Conservation (phyloP, 257 asterid genomes). For the Perilla frutescens region DNA sequence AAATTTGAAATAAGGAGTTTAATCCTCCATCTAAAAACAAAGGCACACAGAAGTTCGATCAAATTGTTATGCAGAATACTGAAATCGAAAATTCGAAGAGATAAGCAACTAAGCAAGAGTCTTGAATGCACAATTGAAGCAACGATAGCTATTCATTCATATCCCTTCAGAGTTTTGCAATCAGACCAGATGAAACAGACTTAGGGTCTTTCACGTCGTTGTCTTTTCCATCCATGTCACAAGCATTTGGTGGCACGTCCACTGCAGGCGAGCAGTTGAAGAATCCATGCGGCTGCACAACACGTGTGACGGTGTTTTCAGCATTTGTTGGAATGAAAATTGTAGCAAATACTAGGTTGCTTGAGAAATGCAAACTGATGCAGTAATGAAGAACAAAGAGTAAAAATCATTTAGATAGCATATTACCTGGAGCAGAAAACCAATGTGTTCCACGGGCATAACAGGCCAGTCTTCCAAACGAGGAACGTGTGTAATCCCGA, state of each 20-base stretch:
- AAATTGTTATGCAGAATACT: slow-evolving; percentile 12
- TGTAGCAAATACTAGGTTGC: neutral
- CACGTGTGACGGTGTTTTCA: neutral
- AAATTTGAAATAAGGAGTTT: neutral
- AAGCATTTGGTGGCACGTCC: slow-evolving; percentile 79
- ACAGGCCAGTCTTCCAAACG: slow-evolving; percentile 98
- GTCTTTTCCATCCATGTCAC: slow-evolving; percentile 72
- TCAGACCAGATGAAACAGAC: slow-evolving; percentile 54
- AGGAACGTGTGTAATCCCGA: slow-evolving; percentile 94
- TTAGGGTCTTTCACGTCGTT: slow-evolving; percentile 68
- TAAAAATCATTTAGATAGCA: slow-evolving; percentile 18
- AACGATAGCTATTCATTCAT: neutral
- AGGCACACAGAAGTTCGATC: neutral
- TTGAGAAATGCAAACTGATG: neutral
- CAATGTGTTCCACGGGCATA: slow-evolving; percentile 93
- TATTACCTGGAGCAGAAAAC: slow-evolving; percentile 87
- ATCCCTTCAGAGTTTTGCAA: slow-evolving; percentile 62
- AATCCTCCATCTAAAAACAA: neutral
- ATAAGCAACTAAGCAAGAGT: neutral
- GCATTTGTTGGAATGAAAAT: neutral
- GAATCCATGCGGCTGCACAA: slow-evolving; percentile 90
- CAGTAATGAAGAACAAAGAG: neutral
- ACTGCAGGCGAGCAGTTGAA: slow-evolving; percentile 96
- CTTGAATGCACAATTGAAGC: slow-evolving; percentile 18
- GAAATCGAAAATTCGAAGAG: neutral